Percentiles rank a stretch among this genome's conserved stretches.
phyloP scores from a whole-genome alignment of 73 alveolate species.

The Loxodes magnus region DNA sequence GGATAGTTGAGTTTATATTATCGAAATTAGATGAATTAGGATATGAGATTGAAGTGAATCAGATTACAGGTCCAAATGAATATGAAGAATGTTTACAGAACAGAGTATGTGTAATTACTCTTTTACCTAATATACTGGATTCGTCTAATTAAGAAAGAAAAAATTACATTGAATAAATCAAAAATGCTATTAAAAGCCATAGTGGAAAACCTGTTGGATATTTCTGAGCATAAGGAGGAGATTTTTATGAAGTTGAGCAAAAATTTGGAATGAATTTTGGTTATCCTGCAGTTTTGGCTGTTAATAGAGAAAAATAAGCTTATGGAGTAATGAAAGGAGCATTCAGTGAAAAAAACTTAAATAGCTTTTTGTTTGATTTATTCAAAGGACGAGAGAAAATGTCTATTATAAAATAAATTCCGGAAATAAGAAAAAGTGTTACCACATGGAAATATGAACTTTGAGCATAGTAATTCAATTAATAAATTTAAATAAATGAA shows the following conservation, averaged over 20 bases:
- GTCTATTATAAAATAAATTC: no score
- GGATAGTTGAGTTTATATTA: slow-evolving; percentile 9
- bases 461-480: no score
- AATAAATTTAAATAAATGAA: no score
- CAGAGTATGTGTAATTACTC: slow-evolving; percentile 50
- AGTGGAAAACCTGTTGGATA: slow-evolving; percentile 64
- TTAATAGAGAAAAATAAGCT: slow-evolving; percentile 17
- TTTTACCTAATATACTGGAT: slow-evolving; percentile 81
- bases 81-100: slow-evolving; percentile 5
- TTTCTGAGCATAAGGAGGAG: slow-evolving; percentile 87
- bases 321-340: slow-evolving; percentile 22
- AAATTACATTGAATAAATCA: slow-evolving; percentile 38
- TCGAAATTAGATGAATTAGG: slow-evolving; percentile 7
- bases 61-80: slow-evolving; percentile 5
- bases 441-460: no score
- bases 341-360: slow-evolving; percentile 10
- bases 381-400: slow-evolving; percentile 22
- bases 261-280: slow-evolving; percentile 63
- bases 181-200: slow-evolving; percentile 46
- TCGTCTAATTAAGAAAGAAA: slow-evolving; percentile 71
- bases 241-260: slow-evolving; percentile 65
- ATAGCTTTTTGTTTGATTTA: slow-evolving; percentile 8
- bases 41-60: neutral
- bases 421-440: no score
- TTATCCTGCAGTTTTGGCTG: slow-evolving; percentile 82